Evolutionary conservation across 805 yeast genomes (phyloP).

Genomic region (Kodamaea leandrae): DNA sequence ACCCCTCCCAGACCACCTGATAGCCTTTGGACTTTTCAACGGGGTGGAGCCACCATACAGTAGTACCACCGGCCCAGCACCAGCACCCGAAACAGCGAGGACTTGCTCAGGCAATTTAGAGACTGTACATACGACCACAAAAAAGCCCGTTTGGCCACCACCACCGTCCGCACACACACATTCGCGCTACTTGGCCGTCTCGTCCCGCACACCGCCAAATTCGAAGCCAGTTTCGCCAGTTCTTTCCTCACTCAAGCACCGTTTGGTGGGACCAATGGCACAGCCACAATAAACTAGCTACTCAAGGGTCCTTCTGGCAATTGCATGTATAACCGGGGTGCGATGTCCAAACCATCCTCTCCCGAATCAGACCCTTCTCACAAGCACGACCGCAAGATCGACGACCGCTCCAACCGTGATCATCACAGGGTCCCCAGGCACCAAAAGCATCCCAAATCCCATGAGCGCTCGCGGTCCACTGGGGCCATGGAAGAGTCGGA

Average conservation of each 20-base stretch:
- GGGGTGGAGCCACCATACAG: conserved; percentile 2
- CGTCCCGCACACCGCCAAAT: too few relatives aligned
- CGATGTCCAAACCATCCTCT: background rate
- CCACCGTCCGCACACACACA: background rate
- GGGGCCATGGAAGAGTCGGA: too few relatives aligned
- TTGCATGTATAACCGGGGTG: conserved; percentile 4
- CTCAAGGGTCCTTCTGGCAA: background rate
- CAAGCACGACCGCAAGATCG: too few relatives aligned
- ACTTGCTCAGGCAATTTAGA: background rate
- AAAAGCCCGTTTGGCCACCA: background rate
- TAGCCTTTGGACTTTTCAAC: background rate
- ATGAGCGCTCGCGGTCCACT: too few relatives aligned
- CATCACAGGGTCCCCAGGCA: too few relatives aligned
- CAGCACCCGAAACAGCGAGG: conserved; percentile 1
- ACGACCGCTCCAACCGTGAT: too few relatives aligned
- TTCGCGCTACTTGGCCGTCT: background rate
- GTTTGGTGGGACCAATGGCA: background rate
- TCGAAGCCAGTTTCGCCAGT: background rate
- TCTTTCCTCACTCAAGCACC: background rate
- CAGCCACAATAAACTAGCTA: background rate
- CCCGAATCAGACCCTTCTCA: too few relatives aligned
- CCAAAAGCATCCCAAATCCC: too few relatives aligned
- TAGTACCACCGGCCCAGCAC: background rate
- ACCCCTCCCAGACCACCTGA: conserved; percentile 5
- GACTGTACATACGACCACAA: conserved; percentile 5